phyloP scores from a whole-genome alignment of 495 filamentous ascomycete genomes.

The Pseudomonodictys pantanalensis region DNA sequence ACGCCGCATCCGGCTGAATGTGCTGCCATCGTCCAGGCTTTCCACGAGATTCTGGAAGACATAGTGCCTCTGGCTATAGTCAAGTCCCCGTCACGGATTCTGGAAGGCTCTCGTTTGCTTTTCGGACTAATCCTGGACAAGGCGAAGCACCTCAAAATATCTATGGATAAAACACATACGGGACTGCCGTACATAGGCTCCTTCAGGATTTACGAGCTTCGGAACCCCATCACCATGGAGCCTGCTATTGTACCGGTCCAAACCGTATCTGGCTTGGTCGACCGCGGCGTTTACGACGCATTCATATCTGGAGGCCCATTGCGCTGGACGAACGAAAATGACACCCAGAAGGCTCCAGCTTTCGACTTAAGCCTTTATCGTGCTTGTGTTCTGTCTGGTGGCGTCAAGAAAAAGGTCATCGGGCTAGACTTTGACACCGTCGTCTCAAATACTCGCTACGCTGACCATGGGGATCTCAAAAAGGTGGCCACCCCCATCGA shows the following conservation, averaged over 20 bases:
- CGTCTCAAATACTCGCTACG: constrained; percentile 14
- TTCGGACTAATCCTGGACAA: constrained; percentile 40
- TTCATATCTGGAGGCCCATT: constrained; percentile 25
- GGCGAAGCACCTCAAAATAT: constrained; percentile 33
- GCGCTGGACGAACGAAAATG: constrained; percentile 22
- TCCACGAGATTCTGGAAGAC: constrained; percentile 35
- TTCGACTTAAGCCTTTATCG: constrained; percentile 22
- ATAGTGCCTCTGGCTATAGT: constrained; percentile 33
- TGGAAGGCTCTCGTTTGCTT: constrained; percentile 39
- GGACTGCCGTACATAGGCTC: constrained; percentile 27
- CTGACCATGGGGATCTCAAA: constrained; percentile 15
- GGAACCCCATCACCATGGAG: constrained; percentile 36
- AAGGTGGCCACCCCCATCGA: constrained; percentile 24
- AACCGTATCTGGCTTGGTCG: constrained; percentile 35
- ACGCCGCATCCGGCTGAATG: constrained; percentile 28
- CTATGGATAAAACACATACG: background rate
- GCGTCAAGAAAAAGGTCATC: constrained; percentile 25
- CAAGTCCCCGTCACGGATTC: constrained; percentile 23
- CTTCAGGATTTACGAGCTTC: constrained; percentile 33
- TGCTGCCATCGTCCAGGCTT: constrained; percentile 32
- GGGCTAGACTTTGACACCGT: constrained; percentile 27
- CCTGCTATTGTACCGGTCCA: constrained; percentile 28
- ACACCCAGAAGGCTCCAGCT: background rate
- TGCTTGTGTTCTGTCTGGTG: constrained; percentile 29
- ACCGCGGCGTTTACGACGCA: constrained; percentile 33